Evolutionary conservation across 2,329 filamentous ascomycete genomes (phyloP), one percentile per base, ranked within the genome.

Genomic region (Phyllosticta ampelicida): DNA sequence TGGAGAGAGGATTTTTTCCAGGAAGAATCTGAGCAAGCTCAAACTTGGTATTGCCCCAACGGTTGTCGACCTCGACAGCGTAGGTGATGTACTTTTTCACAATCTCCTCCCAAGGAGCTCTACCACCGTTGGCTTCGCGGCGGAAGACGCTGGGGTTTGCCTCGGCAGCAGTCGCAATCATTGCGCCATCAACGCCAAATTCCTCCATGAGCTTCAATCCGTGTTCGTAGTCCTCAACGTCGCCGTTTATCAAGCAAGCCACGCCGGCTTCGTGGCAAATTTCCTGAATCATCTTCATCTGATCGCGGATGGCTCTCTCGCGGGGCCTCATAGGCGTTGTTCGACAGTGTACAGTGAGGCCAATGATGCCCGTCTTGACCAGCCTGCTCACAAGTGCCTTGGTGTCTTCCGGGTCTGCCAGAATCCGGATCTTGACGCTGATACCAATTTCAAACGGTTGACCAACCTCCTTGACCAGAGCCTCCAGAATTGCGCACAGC

Each of bases 131-230:
- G 0, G 78, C 80, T 44, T 80, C 74, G 1, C 80, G 71, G 48
- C 87, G 81, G 77, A 99, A 99, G 67, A 88, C 91, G 63, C 89
- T 95, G 2, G 90, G 83, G 68, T 99, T 99, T 62, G 86, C 83
- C 76, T 99, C 94, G 1, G 94, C 94, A 3, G 89, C 82, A 2
- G 90, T 94, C 9, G 94, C 94, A 66, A 99, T 97, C 94, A 99
- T 99, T 61, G 89, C 94, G 5, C 91, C 92, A 67, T 97, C 91
- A 5, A 87, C 88, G n/a, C 85, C 86, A 68, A 82, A 96, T 69
- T 96, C 86, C 23, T 81, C 67, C 61, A 90, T 86, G 6, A 99
- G 78, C 60, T 77, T 70, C 8, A 87, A 68, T 0, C 85, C 92
- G 60, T 95, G 78, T 54, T 89, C 86, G 57, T 88, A 82, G 44